A percentile compares a stretch with the other conserved stretches of the same genome.
Conservation (phyloP, 2,329 filamentous ascomycete genomes). For the Colletotrichum musicola region DNA sequence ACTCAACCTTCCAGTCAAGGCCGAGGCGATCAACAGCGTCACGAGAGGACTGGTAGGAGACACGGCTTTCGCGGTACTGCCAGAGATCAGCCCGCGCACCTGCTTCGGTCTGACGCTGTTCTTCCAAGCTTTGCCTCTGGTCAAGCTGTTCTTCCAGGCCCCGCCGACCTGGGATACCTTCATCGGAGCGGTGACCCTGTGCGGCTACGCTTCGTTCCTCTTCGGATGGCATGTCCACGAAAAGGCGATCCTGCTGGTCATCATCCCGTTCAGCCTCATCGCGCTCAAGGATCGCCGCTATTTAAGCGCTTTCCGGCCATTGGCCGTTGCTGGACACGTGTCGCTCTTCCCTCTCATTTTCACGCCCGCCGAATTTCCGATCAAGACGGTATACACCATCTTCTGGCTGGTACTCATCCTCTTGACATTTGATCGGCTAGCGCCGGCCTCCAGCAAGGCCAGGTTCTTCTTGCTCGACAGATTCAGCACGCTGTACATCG, state of each 20-base stretch:
- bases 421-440: constrained; percentile 86
- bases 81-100: constrained; percentile 81
- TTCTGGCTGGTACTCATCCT: constrained; percentile 92
- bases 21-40: constrained; percentile 84
- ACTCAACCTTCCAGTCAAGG: constrained; percentile 79
- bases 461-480: constrained; percentile 92
- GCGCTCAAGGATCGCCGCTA: constrained; percentile 91
- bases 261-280: constrained; percentile 94
- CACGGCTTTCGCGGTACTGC: constrained; percentile 92
- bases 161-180: constrained; percentile 88
- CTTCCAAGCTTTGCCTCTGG: constrained; percentile 83
- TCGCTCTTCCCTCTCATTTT: constrained; percentile 95
- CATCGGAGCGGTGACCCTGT: constrained; percentile 89
- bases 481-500: constrained; percentile 90
- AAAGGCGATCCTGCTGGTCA: constrained; percentile 93
- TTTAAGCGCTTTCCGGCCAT: constrained; percentile 88
- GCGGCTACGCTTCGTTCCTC: constrained; percentile 95
- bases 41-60: constrained; percentile 94
- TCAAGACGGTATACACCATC: constrained; percentile 94
- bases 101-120: constrained; percentile 88
- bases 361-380: constrained; percentile 90
- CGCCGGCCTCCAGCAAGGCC: constrained; percentile 83
- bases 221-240: constrained; percentile 99
- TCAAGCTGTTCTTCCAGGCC: constrained; percentile 80
- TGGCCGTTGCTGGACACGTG: constrained; percentile 94